phyloP scores from a whole-genome alignment of 495 filamentous ascomycete genomes.

The Hyphodiscus hymeniophilus region DNA sequence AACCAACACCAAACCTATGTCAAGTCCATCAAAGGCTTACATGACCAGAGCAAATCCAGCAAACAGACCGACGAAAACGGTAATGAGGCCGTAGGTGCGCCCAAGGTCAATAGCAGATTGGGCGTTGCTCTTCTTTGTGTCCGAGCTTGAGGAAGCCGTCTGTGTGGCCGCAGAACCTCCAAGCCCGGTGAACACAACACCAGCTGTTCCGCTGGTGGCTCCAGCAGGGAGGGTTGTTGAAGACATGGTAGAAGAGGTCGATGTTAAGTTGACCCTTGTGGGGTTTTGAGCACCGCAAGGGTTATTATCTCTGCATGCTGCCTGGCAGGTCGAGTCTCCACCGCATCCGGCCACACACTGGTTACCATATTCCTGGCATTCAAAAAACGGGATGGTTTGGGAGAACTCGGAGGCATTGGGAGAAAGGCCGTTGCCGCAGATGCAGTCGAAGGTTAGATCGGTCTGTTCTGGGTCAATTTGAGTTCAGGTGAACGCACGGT shows the following conservation, averaged over 20 bases:
- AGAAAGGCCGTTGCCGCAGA: conserved; percentile 61
- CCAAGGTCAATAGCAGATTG: conserved; percentile 41
- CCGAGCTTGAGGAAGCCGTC: conserved; percentile 4
- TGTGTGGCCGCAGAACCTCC: conserved; percentile 26
- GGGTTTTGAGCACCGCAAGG: conserved; percentile 77
- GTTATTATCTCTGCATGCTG: conserved; percentile 57
- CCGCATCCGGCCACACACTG: conserved; percentile 61
- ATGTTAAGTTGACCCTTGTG: conserved; percentile 48
- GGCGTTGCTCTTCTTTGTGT: conserved; percentile 26
- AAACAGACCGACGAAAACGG: conserved; percentile 49
- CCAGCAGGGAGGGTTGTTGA: conserved; percentile 27
- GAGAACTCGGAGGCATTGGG: conserved; percentile 81
- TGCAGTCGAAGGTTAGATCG: conserved; percentile 59
- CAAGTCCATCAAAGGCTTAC: conserved; percentile 25
- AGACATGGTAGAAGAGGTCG: conserved; percentile 35
- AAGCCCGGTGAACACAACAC: conserved; percentile 41
- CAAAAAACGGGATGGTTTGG: conserved; percentile 77
- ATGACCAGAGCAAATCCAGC: conserved; percentile 57
- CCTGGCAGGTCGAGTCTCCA: conserved; percentile 50
- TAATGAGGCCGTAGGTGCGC: conserved; percentile 47
- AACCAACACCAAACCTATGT: neutral
- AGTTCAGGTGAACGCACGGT: conserved; percentile 3
- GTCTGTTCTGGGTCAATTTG: conserved; percentile 34
- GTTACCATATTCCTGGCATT: conserved; percentile 63
- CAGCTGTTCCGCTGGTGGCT: conserved; percentile 25